Conservation (phyloP, 2,329 filamentous ascomycete genomes). For the Macrophomina tecta region DNA sequence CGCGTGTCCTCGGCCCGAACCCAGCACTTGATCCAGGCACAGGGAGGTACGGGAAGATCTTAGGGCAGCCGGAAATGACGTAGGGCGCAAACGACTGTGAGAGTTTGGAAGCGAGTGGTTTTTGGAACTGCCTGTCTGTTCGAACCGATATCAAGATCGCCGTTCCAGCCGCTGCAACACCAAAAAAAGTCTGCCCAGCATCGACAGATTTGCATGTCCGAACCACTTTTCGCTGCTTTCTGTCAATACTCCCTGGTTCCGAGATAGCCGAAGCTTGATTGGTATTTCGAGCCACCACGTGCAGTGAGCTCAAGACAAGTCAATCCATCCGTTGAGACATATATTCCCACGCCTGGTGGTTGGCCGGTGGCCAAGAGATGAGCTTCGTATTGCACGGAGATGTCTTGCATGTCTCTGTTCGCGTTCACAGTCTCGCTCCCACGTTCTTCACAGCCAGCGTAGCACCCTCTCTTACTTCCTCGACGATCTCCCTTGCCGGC, state of each 20-base stretch:
- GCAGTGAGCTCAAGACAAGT: background rate
- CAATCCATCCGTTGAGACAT: background rate
- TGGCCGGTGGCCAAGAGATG: background rate
- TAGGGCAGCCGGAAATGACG: slow-evolving; percentile 14
- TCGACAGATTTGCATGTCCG: background rate
- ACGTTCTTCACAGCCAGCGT: slow-evolving; percentile 39
- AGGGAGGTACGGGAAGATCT: background rate
- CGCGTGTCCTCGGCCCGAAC: slow-evolving; percentile 14
- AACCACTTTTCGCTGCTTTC: background rate
- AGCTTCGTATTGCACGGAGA: background rate
- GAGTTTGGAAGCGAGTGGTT: slow-evolving; percentile 1
- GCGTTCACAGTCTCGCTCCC: slow-evolving; percentile 21
- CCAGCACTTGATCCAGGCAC: background rate
- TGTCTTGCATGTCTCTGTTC: background rate
- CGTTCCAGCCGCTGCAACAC: background rate
- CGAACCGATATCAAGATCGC: slow-evolving; percentile 20
- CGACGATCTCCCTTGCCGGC: slow-evolving; percentile 59
- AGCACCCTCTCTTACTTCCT: slow-evolving; percentile 51
- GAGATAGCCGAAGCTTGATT: background rate
- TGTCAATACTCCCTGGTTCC: background rate
- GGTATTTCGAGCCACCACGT: background rate
- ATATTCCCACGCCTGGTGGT: background rate
- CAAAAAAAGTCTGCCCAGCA: background rate
- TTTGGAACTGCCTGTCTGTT: background rate
- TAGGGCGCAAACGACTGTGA: background rate